These are phyloP conservation scores for Pulveroboletus sp. DNA, from an alignment of 768 basidiomycete genomes.

Conservation along the genomic window DNA sequence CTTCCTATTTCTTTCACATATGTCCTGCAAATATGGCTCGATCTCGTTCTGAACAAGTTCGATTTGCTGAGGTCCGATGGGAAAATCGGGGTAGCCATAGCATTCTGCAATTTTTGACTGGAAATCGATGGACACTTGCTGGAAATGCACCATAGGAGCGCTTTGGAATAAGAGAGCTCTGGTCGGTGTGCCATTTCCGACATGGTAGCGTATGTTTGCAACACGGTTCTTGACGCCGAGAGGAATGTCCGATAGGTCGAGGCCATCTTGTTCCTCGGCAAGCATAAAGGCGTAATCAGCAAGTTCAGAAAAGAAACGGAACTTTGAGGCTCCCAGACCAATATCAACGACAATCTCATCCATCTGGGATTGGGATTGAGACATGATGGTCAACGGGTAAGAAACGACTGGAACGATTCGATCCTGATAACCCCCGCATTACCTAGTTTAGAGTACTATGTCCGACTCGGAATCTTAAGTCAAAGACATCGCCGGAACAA, in stretches of 20 bases:
- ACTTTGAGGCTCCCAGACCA: neutral
- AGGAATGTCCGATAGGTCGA: neutral
- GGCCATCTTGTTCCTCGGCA: neutral
- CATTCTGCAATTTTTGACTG: conserved; percentile 11
- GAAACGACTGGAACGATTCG: neutral
- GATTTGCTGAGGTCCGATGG: conserved; percentile 18
- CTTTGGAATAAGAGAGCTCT: conserved; percentile 16
- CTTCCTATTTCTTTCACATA: conserved; percentile 8
- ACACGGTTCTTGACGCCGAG: conserved; percentile 6
- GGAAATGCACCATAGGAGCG: conserved; percentile 1
- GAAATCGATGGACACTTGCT: conserved; percentile 18
- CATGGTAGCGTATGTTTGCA: conserved; percentile 15
- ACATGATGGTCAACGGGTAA: conserved; percentile 7
- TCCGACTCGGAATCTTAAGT: too few species aligned
- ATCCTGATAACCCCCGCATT: too few species aligned
- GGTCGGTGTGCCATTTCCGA: conserved; percentile 6
- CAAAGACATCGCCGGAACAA: too few species aligned
- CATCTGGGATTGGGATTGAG: conserved; percentile 7
- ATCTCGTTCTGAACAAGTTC: conserved; percentile 14
- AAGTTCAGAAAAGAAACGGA: conserved; percentile 17
- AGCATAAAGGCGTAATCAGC: conserved; percentile 20
- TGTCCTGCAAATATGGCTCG: conserved; percentile 10
- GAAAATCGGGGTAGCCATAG: conserved; percentile 12
- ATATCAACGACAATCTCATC: conserved; percentile 17
- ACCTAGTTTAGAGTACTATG: too few species aligned